Conservation (phyloP, 495 filamentous ascomycete genomes). For the Aspergillus saccharolyticus region DNA sequence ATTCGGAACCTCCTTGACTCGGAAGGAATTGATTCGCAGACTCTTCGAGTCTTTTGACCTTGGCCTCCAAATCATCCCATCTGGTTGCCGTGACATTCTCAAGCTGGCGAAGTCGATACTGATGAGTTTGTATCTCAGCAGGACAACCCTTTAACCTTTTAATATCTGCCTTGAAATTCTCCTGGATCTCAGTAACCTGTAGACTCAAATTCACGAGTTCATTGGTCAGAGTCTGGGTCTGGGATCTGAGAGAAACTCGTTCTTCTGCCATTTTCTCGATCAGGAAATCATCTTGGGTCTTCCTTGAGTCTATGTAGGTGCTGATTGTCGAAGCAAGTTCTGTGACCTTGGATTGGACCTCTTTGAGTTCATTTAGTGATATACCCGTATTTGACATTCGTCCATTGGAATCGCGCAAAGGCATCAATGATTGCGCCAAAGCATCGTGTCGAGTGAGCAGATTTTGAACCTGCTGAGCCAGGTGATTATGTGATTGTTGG, state of each 20-base stretch:
- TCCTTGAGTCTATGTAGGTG: background rate
- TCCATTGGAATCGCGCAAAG: slow-evolving; percentile 1
- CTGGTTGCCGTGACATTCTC: background rate
- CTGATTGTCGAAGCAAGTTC: background rate
- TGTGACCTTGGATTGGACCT: background rate
- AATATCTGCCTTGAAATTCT: background rate
- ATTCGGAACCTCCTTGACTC: background rate
- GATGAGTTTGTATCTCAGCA: background rate
- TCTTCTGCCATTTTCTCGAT: background rate
- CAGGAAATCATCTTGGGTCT: background rate
- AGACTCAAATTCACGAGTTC: background rate
- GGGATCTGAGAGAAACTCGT: background rate
- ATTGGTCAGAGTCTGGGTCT: background rate
- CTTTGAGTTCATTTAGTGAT: slow-evolving; percentile 1
- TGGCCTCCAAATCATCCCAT: background rate
- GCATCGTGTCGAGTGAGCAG: slow-evolving; percentile 4
- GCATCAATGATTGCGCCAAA: slow-evolving; percentile 8
- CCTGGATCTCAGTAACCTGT: background rate
- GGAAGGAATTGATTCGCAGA: background rate
- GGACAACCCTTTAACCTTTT: background rate
- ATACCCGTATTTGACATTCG: background rate
- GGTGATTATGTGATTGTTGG: slow-evolving; percentile 1
- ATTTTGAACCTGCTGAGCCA: background rate
- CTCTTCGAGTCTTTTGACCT: background rate
- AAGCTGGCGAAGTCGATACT: background rate